phyloP scores from a whole-genome alignment of 257 asterid genomes.

The Voacanga thouarsii region DNA sequence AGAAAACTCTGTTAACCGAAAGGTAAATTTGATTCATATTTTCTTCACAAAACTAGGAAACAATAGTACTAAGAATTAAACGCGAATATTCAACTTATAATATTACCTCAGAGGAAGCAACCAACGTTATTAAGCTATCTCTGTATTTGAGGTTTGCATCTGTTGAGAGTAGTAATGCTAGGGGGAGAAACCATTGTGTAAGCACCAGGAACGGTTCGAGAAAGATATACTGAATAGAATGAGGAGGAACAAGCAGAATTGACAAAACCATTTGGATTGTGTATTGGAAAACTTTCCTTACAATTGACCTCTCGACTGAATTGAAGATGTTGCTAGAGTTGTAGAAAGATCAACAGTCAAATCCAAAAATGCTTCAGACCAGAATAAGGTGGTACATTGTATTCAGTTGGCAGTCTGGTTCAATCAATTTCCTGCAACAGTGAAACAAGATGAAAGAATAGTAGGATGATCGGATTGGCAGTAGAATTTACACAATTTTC shows the following conservation, averaged over 20 bases:
- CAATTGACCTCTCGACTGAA: constrained; percentile 48
- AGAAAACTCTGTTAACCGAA: neutral
- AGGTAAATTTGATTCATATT: neutral
- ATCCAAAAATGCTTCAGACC: neutral
- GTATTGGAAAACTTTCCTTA: constrained; percentile 9
- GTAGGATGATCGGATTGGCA: neutral
- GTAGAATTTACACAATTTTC: neutral
- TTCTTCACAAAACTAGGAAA: neutral
- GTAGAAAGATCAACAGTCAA: constrained; percentile 27
- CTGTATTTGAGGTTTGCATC: neutral
- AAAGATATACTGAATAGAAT: neutral
- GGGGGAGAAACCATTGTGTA: neutral
- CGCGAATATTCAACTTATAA: neutral
- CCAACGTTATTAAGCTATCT: neutral
- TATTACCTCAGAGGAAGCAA: constrained; percentile 9
- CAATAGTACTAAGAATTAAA: too few relatives aligned
- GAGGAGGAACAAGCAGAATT: neutral
- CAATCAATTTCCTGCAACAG: constrained; percentile 1
- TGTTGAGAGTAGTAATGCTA: too few relatives aligned
- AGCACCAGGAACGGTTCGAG: neutral
- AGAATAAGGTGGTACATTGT: constrained; percentile 8
- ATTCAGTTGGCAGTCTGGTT: constrained; percentile 19
- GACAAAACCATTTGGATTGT: constrained; percentile 13
- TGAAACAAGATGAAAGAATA: neutral
- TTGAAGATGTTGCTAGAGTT: constrained; percentile 26